Conservation (phyloP, 2,329 filamentous ascomycete genomes). For the Ampelomyces quisqualis region DNA sequence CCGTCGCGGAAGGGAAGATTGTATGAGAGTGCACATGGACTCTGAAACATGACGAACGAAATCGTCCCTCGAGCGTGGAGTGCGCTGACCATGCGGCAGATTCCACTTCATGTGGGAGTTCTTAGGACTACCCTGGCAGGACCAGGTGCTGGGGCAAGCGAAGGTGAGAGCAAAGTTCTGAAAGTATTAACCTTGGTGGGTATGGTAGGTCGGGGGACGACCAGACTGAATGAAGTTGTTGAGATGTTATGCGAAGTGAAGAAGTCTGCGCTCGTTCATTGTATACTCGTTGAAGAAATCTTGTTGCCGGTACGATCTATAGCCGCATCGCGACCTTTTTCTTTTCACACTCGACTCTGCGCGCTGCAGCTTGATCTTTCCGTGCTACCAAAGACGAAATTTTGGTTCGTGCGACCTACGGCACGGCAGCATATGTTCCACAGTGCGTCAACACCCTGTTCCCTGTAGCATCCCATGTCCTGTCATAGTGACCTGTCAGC, state of each 20-base stretch:
- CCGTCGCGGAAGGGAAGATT: slow-evolving; percentile 12
- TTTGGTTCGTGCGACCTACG: slow-evolving; percentile 12
- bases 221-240: too few species aligned
- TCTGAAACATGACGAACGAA: slow-evolving; percentile 16
- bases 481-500: too few species aligned
- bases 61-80: not conserved
- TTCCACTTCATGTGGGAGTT: slow-evolving; percentile 70
- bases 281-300: too few species aligned
- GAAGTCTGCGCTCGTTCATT: too few species aligned
- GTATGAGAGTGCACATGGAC: slow-evolving; percentile 13
- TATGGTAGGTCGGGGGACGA: too few species aligned
- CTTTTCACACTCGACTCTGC: slow-evolving; percentile 7
- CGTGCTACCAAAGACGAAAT: slow-evolving; percentile 16
- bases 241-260: too few species aligned
- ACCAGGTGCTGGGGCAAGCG: slow-evolving; percentile 40
- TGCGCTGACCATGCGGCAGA: slow-evolving; percentile 42
- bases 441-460: too few species aligned
- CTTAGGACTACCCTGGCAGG: slow-evolving; percentile 61
- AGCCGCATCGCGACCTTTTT: not conserved
- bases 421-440: too few species aligned
- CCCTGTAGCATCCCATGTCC: not conserved
- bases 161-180: slow-evolving; percentile 32
- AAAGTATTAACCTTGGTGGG: too few species aligned
- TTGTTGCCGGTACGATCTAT: too few species aligned
- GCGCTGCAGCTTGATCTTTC: slow-evolving; percentile 16